Conservation (phyloP, 139 green algal species). For the Chlorella sp. region DNA sequence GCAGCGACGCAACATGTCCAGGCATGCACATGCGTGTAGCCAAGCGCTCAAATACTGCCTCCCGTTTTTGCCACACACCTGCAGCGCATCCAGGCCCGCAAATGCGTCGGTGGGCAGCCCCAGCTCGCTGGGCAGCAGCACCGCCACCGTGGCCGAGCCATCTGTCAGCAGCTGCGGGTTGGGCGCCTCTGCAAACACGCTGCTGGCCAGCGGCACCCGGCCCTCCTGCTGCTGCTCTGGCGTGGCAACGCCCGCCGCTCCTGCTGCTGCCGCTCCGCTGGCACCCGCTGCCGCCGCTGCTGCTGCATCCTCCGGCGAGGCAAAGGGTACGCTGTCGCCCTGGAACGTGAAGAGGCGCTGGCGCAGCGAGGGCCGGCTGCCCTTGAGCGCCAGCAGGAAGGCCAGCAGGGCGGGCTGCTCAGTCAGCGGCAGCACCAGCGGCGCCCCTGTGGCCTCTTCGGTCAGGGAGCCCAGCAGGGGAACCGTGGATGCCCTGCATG, state of each 20-base stretch:
- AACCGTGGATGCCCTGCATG: neutral
- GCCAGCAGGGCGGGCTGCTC: conserved; percentile 1
- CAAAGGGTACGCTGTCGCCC: neutral
- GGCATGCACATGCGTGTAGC: too few relatives aligned
- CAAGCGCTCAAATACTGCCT: too few relatives aligned
- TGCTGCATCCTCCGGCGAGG: neutral
- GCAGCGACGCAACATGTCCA: too few relatives aligned
- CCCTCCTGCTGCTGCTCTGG: neutral
- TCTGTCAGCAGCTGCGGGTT: conserved; percentile 22
- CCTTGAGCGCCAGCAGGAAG: conserved; percentile 3
- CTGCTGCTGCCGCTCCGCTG: neutral
- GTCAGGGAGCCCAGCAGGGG: conserved; percentile 3
- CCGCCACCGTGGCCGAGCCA: neutral
- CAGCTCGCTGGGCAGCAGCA: conserved; percentile 21
- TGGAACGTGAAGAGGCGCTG: conserved; percentile 32
- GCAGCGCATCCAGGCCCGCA: conserved; percentile 11
- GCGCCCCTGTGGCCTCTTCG: neutral
- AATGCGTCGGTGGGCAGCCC: conserved; percentile 1
- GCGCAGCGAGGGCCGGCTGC: conserved; percentile 19
- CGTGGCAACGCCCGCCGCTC: neutral
- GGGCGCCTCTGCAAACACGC: conserved; percentile 19
- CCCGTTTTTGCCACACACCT: neutral
- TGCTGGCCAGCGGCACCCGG: neutral
- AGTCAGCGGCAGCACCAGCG: neutral
- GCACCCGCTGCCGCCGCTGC: neutral